A percentile compares a stretch with the other conserved stretches of the same genome.
Evolutionary conservation across 768 basidiomycete genomes (phyloP).

Genomic region (Rhizopogon salebrosus): DNA sequence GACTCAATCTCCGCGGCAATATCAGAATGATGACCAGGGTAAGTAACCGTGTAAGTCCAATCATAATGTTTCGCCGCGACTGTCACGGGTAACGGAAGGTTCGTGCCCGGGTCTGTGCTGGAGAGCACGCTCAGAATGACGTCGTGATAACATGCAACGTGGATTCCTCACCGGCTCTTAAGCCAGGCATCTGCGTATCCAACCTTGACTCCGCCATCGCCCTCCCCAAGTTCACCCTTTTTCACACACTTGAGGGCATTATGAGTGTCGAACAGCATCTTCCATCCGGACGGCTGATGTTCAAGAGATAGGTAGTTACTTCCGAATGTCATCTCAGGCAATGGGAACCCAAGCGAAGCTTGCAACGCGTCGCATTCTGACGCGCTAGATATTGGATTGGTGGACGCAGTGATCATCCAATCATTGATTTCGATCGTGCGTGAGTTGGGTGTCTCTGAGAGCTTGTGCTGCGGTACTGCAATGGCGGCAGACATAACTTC

Average conservation of each 20-base stretch:
- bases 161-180: conserved; percentile 62
- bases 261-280: conserved; percentile 58
- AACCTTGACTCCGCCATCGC: conserved; percentile 92
- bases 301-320: conserved; percentile 68
- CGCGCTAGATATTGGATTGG: conserved; percentile 78
- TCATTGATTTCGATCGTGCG: conserved; percentile 61
- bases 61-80: conserved; percentile 85
- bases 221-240: conserved; percentile 66
- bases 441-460: conserved; percentile 65
- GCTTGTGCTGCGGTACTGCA: conserved; percentile 55
- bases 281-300: conserved; percentile 62
- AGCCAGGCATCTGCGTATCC: conserved; percentile 94
- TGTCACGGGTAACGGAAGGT: conserved; percentile 63
- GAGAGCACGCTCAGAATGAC: conserved; percentile 22
- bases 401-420: conserved; percentile 69
- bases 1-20: background rate
- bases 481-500: conserved; percentile 35
- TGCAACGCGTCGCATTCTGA: conserved; percentile 68
- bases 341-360: conserved; percentile 60
- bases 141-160: background rate
- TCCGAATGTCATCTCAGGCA: conserved; percentile 98
- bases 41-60: conserved; percentile 96
- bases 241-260: conserved; percentile 70
- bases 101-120: conserved; percentile 66
- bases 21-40: conserved; percentile 52